These are phyloP conservation scores for Lentinula raphanica DNA, from an alignment of 768 basidiomycete species.

Conservation along the genomic window DNA sequence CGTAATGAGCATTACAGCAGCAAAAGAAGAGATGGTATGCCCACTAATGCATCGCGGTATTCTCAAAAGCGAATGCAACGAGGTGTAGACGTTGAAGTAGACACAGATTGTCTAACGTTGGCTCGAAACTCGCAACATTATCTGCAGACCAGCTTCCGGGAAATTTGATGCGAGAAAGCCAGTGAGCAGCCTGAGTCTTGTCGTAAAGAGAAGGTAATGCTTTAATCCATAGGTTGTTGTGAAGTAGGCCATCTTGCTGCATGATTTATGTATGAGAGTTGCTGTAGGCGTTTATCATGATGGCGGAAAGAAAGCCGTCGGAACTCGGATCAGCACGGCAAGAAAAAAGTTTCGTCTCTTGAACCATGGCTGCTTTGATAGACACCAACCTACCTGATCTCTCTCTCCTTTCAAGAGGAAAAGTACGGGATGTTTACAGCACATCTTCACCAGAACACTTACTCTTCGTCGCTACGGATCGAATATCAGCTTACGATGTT, in stretches of 20 bases:
- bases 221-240: conserved; percentile 20
- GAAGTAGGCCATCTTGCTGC: conserved; percentile 6
- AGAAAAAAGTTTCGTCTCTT: not conserved
- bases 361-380: conserved; percentile 33
- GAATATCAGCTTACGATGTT: conserved; percentile 96
- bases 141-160: conserved; percentile 11
- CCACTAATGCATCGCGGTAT: conserved; percentile 34
- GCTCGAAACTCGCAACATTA: conserved; percentile 17
- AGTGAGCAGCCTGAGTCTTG: conserved; percentile 17
- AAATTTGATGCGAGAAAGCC: conserved; percentile 20
- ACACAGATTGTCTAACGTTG: conserved; percentile 22
- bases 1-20: not conserved
- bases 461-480: conserved; percentile 91
- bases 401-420: conserved; percentile 77
- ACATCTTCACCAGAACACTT: conserved; percentile 67
- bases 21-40: conserved; percentile 4
- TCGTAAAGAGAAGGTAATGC: conserved; percentile 18
- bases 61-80: conserved; percentile 32
- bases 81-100: conserved; percentile 23
- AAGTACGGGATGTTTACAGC: conserved; percentile 93
- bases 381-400: conserved; percentile 57
- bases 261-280: not conserved
- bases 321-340: not conserved
- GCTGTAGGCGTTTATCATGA: not conserved
- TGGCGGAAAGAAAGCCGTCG: not conserved